These are phyloP conservation scores for Magnusiomyces starmeri DNA, from an alignment of 1,139 yeast species.

Conservation along the genomic window DNA sequence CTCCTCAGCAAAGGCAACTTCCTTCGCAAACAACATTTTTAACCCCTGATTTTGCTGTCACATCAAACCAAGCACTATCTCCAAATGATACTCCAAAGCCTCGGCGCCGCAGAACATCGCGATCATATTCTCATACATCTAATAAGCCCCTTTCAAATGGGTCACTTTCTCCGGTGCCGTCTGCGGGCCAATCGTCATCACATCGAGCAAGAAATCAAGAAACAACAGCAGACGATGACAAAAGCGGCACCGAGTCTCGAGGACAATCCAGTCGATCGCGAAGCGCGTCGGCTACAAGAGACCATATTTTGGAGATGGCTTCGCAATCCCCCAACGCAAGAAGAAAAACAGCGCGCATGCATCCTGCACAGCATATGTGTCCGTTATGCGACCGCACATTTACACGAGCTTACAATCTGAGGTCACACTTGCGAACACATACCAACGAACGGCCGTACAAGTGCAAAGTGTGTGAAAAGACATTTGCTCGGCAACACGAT, in stretches of 20 bases:
- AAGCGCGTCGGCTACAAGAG: background rate
- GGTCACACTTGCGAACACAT: constrained; percentile 87
- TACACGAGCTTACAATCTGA: constrained; percentile 86
- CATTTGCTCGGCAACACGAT: constrained; percentile 95
- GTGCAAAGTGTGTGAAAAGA: constrained; percentile 83
- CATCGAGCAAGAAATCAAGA: too few relatives aligned
- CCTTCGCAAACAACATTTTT: too few relatives aligned
- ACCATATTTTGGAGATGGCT: background rate
- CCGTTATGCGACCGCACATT: constrained; percentile 70
- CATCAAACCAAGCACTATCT: too few relatives aligned
- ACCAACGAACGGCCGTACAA: constrained; percentile 89
- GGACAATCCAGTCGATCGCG: too few relatives aligned
- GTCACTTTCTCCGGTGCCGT: too few relatives aligned
- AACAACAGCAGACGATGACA: too few relatives aligned
- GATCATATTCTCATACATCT: background rate
- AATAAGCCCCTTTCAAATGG: too few relatives aligned
- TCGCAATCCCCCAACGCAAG: background rate
- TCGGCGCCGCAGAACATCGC: background rate
- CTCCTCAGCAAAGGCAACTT: too few relatives aligned
- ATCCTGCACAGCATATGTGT: constrained; percentile 1
- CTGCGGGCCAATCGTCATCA: too few relatives aligned
- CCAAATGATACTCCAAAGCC: background rate
- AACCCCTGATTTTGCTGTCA: too few relatives aligned
- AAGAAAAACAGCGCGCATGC: background rate
- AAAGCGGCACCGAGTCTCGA: too few relatives aligned